phyloP scores from a whole-genome alignment of 1,139 yeast species.

The Geotrichum candidum region DNA sequence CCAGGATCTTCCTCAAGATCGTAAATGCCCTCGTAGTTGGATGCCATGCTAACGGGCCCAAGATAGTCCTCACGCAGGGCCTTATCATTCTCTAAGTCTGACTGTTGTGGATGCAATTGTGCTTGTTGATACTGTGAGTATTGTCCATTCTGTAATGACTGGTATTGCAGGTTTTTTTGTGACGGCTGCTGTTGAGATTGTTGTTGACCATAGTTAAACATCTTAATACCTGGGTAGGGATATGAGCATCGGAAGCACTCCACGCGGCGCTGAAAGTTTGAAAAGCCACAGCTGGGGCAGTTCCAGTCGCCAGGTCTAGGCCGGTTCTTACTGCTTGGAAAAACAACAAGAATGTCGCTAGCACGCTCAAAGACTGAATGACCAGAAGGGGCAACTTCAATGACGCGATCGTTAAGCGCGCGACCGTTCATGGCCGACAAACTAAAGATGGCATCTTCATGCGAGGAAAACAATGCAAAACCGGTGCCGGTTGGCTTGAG shows the following conservation, averaged over 20 bases:
- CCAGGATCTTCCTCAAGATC: not conserved
- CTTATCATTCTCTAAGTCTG: slow-evolving; percentile 19
- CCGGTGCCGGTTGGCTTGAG: slow-evolving; percentile 55
- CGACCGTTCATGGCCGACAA: slow-evolving; percentile 69
- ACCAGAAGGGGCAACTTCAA: slow-evolving; percentile 86
- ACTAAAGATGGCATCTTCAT: slow-evolving; percentile 79
- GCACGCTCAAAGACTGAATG: slow-evolving; percentile 73
- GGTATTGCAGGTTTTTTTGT: not conserved
- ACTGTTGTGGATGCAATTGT: slow-evolving; percentile 42
- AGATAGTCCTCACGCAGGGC: not conserved
- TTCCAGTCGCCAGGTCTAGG: slow-evolving; percentile 98
- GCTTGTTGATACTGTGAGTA: not conserved
- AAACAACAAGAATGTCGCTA: slow-evolving; percentile 70
- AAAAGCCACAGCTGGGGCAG: slow-evolving; percentile 92
- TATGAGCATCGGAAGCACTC: slow-evolving; percentile 91
- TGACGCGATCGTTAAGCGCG: slow-evolving; percentile 61
- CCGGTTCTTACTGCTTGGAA: slow-evolving; percentile 82
- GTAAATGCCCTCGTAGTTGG: not conserved
- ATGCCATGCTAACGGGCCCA: not conserved
- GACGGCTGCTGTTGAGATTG: slow-evolving; percentile 1
- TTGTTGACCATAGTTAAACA: not conserved
- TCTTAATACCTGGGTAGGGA: slow-evolving; percentile 55
- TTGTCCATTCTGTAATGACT: not conserved
- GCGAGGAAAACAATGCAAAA: slow-evolving; percentile 77
- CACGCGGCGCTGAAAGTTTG: slow-evolving; percentile 89